Conservation (phyloP, 208 protist species). For the Leptomonas seymouri region DNA sequence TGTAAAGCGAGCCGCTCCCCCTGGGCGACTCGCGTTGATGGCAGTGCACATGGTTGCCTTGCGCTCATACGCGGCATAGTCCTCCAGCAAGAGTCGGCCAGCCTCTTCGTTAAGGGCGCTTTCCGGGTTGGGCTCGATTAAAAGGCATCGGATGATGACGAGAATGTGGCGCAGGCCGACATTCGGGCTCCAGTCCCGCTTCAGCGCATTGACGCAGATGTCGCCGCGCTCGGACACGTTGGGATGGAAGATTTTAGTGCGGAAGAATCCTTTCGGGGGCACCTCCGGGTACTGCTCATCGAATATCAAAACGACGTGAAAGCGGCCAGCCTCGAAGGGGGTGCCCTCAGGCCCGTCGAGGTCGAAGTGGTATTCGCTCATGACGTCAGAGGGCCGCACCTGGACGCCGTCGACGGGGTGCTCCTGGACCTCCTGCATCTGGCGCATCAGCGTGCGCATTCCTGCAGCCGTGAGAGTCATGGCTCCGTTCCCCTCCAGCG, state of each 20-base stretch:
- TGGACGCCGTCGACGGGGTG: constrained; percentile 91
- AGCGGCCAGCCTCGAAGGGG: constrained; percentile 95
- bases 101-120: constrained; percentile 99
- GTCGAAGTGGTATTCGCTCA: constrained; percentile 93
- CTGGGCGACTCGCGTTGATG: constrained; percentile 67
- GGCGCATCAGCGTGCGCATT: constrained; percentile 88
- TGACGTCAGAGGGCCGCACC: constrained; percentile 84
- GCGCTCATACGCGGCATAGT: constrained; percentile 89
- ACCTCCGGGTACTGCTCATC: constrained; percentile 94
- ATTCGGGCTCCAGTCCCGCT: constrained; percentile 96
- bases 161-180: constrained; percentile 97
- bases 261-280: constrained; percentile 97
- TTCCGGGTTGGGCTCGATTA: constrained; percentile 98
- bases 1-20: constrained; percentile 38
- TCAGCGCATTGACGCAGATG: constrained; percentile 99
- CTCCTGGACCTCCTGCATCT: constrained; percentile 76
- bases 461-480: constrained; percentile 82
- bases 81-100: constrained; percentile 96
- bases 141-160: constrained; percentile 95
- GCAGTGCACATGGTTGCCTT: constrained; percentile 85
- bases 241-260: constrained; percentile 99
- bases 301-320: constrained; percentile 92
- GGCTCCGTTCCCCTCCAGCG: not conserved
- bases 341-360: constrained; percentile 96
- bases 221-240: constrained; percentile 98